Base-by-base conservation (phyloP, 2,329 filamentous ascomycete genomes). In the Cladosporium sphaerospermum region DNA sequence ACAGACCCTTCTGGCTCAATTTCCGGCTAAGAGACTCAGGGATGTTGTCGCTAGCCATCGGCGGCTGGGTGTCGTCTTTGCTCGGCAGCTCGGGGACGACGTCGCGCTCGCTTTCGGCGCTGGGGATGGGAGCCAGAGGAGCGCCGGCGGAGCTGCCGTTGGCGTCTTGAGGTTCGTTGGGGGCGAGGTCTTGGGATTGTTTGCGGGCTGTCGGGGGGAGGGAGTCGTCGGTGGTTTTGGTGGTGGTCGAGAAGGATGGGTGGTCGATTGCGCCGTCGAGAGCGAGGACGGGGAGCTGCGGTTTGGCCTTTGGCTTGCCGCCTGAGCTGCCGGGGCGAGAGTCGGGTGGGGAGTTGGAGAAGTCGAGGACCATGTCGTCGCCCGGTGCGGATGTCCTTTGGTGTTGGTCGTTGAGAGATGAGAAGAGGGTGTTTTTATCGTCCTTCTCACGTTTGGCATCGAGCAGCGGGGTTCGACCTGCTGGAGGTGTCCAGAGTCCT, bases 401-500 rank as follows among this genome's bases (percentile, higher is more conserved):
- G 6, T 41, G 23, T 18, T 18, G 18, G 19, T 40, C 44, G 43
- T 39, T 46, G 44, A 49, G 45, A 34, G 31, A 32, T 11, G 52
- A 43, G 36, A 53, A 47, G 13, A 33, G 53, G 34, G 31, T 56
- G 45, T 40, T 59, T 44, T 40, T 50, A 2, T 62, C 53, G 31
- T 59, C 61, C 47, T 59, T 67, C 56, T 28, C 52, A 28, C 39
- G 58, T 55, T 54, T 59, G 49, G 52, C 52, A 11, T 48, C 39
- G 3, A 54, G 32, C 14, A 49, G 16, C 11, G 52, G 52, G 6
- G 52, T 54, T 0, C 52, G 45, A 6, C 43, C 52, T 13, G 52
- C 23, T 11, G 52, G 52, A 5, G 65, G 65, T 8, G 69, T 72
- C 73, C 73, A 75, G 9, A 75, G 60, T 2, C 72, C 71, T 4